These are phyloP conservation scores for Starmerella floricola DNA, from an alignment of 805 yeast genomes.

Conservation along the genomic window DNA sequence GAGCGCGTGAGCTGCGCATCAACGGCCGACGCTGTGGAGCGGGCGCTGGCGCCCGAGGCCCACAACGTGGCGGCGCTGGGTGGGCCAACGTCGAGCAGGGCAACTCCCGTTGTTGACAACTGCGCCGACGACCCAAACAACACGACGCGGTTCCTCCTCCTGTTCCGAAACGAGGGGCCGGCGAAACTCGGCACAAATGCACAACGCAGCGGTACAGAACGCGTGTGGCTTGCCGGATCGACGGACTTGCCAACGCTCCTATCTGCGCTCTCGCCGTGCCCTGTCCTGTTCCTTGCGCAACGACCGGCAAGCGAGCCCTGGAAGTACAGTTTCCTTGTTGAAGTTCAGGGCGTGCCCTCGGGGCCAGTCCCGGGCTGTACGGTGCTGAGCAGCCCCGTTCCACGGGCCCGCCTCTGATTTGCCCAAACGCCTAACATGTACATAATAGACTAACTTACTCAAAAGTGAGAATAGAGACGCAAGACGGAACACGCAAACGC, in stretches of 20 bases:
- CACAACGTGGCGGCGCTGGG: constrained; percentile 69
- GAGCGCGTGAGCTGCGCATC: constrained; percentile 57
- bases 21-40: constrained; percentile 74
- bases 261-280: neutral
- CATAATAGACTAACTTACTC: neutral
- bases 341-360: neutral
- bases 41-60: constrained; percentile 42
- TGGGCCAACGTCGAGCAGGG: constrained; percentile 44
- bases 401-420: too few relatives aligned
- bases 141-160: constrained; percentile 72
- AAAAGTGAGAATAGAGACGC: neutral
- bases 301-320: constrained; percentile 3
- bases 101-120: constrained; percentile 42
- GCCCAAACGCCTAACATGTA: too few relatives aligned
- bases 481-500: neutral
- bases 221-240: neutral
- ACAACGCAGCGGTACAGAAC: too few relatives aligned
- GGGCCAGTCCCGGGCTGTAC: too few relatives aligned
- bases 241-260: too few relatives aligned
- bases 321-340: constrained; percentile 12
- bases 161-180: too few relatives aligned
- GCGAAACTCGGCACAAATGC: too few relatives aligned
- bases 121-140: constrained; percentile 66
- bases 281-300: neutral
- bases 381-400: too few relatives aligned